Base-by-base conservation (phyloP, 1,284 basidiomycete species). In the Cryptococcus hybrid region DNA sequence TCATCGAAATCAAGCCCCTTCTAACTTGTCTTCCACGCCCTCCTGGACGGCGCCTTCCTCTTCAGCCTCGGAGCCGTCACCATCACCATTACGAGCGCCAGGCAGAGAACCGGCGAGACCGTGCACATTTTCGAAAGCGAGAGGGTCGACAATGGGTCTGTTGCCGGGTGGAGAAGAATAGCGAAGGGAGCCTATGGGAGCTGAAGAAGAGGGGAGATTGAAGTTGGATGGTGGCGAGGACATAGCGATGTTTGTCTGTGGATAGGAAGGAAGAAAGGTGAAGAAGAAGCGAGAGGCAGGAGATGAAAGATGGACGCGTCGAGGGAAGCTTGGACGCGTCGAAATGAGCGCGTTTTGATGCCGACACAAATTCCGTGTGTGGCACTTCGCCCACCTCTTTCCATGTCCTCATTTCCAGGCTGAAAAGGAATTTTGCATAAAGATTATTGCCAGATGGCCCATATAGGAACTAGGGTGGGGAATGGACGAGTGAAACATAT, bases 1-100 rank as follows among this genome's bases (percentile, higher is more conserved):
- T 91, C 85, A 5, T 80, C 83, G 55, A 82, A 82, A 47, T 71
- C 68, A 12, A 67, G 61, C 0, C 55, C 35, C 60, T 45, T 42
- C 58, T 51, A 13, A 54, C 56, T 54, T 63, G 13, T 44, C 40
- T 43, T 15, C 56, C 34, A 3, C 58, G 56, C 2, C 56, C 12
- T 39, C 65, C 24, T 18, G n/a, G 46, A 30, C 12, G 3, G 53
- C 44, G 48, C 59, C 54, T 45, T 65, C 63, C 44, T 62, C 63
- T 7, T 54, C 61, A 42, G 62, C 62, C 37, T 61, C 56, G 2
- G 60, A 56, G 13, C 57, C 60, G 7, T 35, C 49, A 15, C 51
- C 52, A 18, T 59, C 52, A 2, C 42, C 60, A 6, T 52, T 38
- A 5, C 59, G 54, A 9, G 51, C 59, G 15, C 56, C 57, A 9